These are phyloP conservation scores for Eucalyptus pauciflora DNA, from an alignment of 345 rosid genomes.

Conservation along the genomic window DNA sequence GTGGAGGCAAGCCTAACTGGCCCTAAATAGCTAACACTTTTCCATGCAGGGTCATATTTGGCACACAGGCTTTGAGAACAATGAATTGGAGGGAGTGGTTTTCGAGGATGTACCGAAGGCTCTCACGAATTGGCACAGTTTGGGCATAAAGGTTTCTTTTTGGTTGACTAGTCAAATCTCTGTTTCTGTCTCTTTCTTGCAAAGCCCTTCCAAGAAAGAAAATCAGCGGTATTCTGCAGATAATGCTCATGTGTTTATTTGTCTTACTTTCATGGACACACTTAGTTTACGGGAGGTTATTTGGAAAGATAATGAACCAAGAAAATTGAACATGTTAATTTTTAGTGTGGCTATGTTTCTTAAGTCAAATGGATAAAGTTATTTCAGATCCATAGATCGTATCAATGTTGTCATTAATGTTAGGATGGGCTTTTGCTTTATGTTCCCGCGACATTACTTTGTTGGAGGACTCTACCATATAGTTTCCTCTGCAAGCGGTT, in stretches of 20 bases:
- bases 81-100: constrained; percentile 71
- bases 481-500: neutral
- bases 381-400: neutral
- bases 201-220: neutral
- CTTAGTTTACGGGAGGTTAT: neutral
- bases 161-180: neutral
- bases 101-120: constrained; percentile 83
- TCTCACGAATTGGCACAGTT: constrained; percentile 76
- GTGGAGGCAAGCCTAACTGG: neutral
- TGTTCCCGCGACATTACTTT: neutral
- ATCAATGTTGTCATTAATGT: neutral
- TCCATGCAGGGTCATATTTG: constrained; percentile 86
- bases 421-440: neutral
- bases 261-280: neutral
- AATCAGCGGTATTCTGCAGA: neutral
- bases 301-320: neutral
- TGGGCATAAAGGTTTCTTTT: constrained; percentile 61
- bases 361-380: neutral
- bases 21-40: neutral
- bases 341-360: neutral
- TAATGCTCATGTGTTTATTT: neutral
- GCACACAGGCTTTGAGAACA: constrained; percentile 72
- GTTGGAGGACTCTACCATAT: neutral
- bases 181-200: neutral
- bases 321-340: neutral